phyloP scores from a whole-genome alignment of 768 basidiomycete species.

The Kwoniella pini region DNA sequence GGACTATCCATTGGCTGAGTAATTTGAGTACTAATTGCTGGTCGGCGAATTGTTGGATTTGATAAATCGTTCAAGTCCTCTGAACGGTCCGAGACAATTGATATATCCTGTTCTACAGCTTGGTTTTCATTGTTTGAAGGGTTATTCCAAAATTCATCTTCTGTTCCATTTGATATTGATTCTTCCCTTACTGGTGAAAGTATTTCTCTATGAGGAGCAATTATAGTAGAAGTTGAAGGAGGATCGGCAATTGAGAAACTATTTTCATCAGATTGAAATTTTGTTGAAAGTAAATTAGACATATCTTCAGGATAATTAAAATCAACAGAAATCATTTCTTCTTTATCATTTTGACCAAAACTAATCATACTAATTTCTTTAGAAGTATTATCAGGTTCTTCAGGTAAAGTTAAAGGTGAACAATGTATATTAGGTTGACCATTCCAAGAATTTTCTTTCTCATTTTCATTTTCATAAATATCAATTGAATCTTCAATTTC shows the following conservation, averaged over 20 bases:
- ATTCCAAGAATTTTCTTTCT: conserved; percentile 35
- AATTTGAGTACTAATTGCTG: neutral
- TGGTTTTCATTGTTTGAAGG: neutral
- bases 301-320: conserved; percentile 40
- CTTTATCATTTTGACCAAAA: neutral
- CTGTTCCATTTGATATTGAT: neutral
- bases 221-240: conserved; percentile 2
- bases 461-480: conserved; percentile 11
- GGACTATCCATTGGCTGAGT: conserved; percentile 8
- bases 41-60: conserved; percentile 36
- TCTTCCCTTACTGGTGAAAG: conserved; percentile 12
- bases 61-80: conserved; percentile 12
- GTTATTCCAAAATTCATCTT: conserved; percentile 12
- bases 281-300: conserved; percentile 40
- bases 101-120: neutral
- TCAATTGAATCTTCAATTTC: conserved; percentile 7
- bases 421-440: conserved; percentile 37
- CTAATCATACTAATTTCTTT: conserved; percentile 27
- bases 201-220: neutral
- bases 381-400: conserved; percentile 19
- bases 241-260: conserved; percentile 17
- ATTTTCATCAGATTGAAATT: conserved; percentile 21
- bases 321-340: conserved; percentile 28
- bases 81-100: conserved; percentile 3
- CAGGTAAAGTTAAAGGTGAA: conserved; percentile 32